Percentiles rank a stretch among this genome's conserved stretches.
These are phyloP conservation scores for Epichloe baconii DNA, from an alignment of 2,329 filamentous ascomycete genomes.

Conservation along the genomic window DNA sequence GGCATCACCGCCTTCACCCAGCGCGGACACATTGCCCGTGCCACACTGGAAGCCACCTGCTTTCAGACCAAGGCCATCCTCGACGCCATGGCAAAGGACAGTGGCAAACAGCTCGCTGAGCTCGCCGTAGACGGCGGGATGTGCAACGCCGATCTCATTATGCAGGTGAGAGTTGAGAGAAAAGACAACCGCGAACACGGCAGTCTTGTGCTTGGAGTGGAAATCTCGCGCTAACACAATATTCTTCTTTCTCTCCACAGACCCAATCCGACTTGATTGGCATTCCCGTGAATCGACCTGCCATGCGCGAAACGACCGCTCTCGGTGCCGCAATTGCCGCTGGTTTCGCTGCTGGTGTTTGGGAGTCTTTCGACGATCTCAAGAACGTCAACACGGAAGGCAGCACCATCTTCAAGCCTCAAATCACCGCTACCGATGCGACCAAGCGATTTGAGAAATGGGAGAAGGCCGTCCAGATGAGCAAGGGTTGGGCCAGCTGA, in stretches of 20 bases:
- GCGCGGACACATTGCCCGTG: slow-evolving; percentile 64
- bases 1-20: slow-evolving; percentile 68
- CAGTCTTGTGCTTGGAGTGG: not conserved
- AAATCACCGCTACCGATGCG: slow-evolving; percentile 47
- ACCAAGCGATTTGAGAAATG: slow-evolving; percentile 54
- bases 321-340: slow-evolving; percentile 72
- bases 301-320: slow-evolving; percentile 75
- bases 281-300: slow-evolving; percentile 64
- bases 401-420: slow-evolving; percentile 53
- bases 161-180: slow-evolving; percentile 39
- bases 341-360: slow-evolving; percentile 62
- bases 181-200: no score
- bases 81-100: slow-evolving; percentile 70
- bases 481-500: slow-evolving; percentile 50
- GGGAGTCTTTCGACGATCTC: slow-evolving; percentile 61
- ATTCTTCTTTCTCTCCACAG: slow-evolving; percentile 19
- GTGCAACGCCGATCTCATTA: slow-evolving; percentile 68
- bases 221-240: not conserved
- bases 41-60: slow-evolving; percentile 69
- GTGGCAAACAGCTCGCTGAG: slow-evolving; percentile 55
- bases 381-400: slow-evolving; percentile 59
- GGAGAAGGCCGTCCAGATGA: slow-evolving; percentile 70
- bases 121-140: slow-evolving; percentile 77
- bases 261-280: slow-evolving; percentile 71
- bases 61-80: slow-evolving; percentile 76